Conservation (phyloP, 345 rosid genomes). For the Salix viminalis region DNA sequence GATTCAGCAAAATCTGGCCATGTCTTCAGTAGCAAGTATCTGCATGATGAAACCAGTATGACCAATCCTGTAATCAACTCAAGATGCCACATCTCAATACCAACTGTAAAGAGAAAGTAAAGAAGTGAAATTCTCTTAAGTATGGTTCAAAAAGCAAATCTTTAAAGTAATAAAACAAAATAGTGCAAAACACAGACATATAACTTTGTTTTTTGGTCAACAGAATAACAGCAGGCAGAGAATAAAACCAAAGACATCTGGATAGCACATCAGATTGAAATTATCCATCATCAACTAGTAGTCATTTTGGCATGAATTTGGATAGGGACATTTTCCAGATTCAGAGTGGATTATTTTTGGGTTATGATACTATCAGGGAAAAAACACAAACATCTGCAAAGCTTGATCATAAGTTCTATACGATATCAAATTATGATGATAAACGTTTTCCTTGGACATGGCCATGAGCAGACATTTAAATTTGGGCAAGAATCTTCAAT, state of each 20-base stretch:
- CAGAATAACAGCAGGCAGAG: too few species aligned
- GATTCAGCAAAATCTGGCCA: slow-evolving; percentile 90
- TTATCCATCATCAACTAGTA: too few species aligned
- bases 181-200: too few species aligned
- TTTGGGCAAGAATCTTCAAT: not conserved
- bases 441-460: not conserved
- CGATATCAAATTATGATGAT: not conserved
- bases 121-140: slow-evolving; percentile 1
- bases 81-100: slow-evolving; percentile 79
- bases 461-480: not conserved
- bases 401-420: not conserved
- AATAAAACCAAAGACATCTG: too few species aligned
- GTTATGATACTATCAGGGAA: not conserved
- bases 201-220: too few species aligned
- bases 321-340: too few species aligned
- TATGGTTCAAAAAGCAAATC: too few species aligned
- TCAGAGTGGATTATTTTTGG: not conserved
- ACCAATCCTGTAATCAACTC: slow-evolving; percentile 63
- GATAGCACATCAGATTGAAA: too few species aligned
- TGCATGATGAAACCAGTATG: slow-evolving; percentile 59
- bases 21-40: slow-evolving; percentile 57
- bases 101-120: slow-evolving; percentile 48
- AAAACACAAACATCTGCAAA: not conserved
- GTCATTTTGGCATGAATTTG: too few species aligned
- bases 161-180: not conserved